Base-by-base conservation (phyloP, 208 protist species). In the Vickermania ingenoplastis region DNA sequence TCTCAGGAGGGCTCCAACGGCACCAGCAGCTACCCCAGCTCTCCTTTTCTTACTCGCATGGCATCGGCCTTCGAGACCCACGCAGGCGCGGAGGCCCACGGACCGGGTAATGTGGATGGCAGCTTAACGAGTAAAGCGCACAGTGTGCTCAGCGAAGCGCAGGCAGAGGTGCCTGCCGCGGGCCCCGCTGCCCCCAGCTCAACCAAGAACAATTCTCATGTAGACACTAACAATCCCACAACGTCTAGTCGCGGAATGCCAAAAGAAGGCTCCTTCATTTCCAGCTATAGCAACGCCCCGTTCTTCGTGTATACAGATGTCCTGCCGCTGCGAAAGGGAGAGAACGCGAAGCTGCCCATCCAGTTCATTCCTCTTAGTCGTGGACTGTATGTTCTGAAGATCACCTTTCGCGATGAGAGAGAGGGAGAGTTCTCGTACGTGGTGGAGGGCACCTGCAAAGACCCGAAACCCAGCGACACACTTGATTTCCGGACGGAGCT, bases 341-440 rank as follows among this genome's bases (percentile, higher is more conserved):
- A 95, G 49, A 71, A 65, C 29, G 73, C 79, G 41, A 77, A 71
- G 48, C 41, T 97, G 48, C 60, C 69, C 23, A 48, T 95, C 23
- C 79, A 90, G 28, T 97, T 97, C 62, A 59, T 90, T 28, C 91
- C 89, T 21, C 87, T 92, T 52, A 70, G 75, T 27, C 65, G 88
- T 3, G 91, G 93, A 24, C 59, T 59, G 5, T 96, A 97, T 61
- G 53, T 61, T 45, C 73, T 85, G 50, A 58, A 63, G 26, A 62
- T 97, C 21, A 83, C 86, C 26, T 94, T 97, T 69, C 68, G 76
- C 25, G 94, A 96, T 66, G 86, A 89, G 53, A 54, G 58, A 2
- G 81, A 92, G 50, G 94, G 94, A 27, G 94, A 97, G 75, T 95
- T 97, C 63, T 86, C 88, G 27, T 90, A 87, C 65, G 53, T 80